Evolutionary conservation across 768 basidiomycete species (phyloP), one percentile per base, ranked within the genome.

Genomic region (Boletus rubroflammeus): DNA sequence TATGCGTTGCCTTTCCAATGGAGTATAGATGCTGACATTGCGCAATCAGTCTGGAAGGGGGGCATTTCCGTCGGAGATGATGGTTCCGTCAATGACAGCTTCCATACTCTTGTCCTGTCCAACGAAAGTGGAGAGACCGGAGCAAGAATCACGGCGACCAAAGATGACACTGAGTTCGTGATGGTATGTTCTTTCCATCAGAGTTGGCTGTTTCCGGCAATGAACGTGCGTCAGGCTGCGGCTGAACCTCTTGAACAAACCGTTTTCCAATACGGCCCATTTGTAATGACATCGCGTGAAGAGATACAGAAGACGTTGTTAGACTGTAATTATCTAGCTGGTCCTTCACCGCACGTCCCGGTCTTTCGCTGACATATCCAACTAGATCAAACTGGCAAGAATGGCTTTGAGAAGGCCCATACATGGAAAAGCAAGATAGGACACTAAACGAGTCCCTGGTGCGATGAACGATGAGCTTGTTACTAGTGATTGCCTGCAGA

Each of bases 371-470:
- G 34, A 56, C 49, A 11, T 58, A 31, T 56, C 43, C 51, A 32
- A 55, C 25, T 51, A 91, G 87, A 91, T 67, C 88, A 84, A 72
- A 69, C 73, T 39, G 88, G 84, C 34, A 72, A 63, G 60, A 97
- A 98, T 65, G 96, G 96, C 5, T 98, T 98, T 68, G 96, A 98
- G 72, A 85, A 84, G 59, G 94, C 86, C 7, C 85, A 84, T 58
- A 84, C 76, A 15, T 98, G 95, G 96, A 81, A 85, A 73, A 92
- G 89, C 63, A 77, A 85, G 66, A 93, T 94, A 62, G 93, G 81
- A 4, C 58, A 68, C 34, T 62, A 52, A 62, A 25, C 9, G 14
- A 38, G 31, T 25, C 19, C 11, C 10, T 43, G 29, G 26, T 31
- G 46, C 15, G 39, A 46, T 26, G n/a, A 41, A 34, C n/a, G 11